Conservation (phyloP, 192 early-diverging fungal species). For the Coemansia aciculifera region DNA sequence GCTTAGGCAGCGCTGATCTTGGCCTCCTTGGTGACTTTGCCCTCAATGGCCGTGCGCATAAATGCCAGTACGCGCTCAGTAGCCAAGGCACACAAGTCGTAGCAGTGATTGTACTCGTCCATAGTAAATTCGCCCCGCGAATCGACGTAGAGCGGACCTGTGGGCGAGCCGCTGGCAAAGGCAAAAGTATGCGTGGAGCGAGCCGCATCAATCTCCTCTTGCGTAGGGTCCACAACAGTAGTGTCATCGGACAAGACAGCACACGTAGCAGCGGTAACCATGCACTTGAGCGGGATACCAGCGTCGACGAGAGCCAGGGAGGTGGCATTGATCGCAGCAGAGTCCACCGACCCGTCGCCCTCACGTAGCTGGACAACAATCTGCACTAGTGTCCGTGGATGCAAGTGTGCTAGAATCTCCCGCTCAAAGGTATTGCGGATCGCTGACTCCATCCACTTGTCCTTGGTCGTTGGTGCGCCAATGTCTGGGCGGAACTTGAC, state of each 20-base stretch:
- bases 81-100: conserved; percentile 39
- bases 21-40: conserved; percentile 45
- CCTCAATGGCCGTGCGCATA: conserved; percentile 64
- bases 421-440: conserved; percentile 75
- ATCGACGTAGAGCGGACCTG: conserved; percentile 60
- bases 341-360: conserved; percentile 80
- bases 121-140: conserved; percentile 74
- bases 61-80: conserved; percentile 59
- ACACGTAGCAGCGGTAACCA: conserved; percentile 71
- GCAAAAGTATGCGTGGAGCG: conserved; percentile 83
- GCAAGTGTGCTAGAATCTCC: conserved; percentile 71
- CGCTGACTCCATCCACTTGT: conserved; percentile 70
- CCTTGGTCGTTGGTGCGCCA: conserved; percentile 66
- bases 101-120: conserved; percentile 53
- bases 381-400: conserved; percentile 85
- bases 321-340: conserved; percentile 81
- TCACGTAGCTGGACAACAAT: conserved; percentile 83
- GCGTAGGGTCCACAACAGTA: conserved; percentile 78
- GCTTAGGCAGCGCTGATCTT: conserved; percentile 16
- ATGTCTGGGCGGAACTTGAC: conserved; percentile 72
- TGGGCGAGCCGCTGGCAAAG: conserved; percentile 45
- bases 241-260: conserved; percentile 61
- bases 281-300: conserved; percentile 75
- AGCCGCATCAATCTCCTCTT: conserved; percentile 68
- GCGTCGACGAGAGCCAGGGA: conserved; percentile 88